These are phyloP conservation scores for Calonectria naviculata DNA, from an alignment of 2,329 filamentous ascomycete genomes.

Conservation along the genomic window DNA sequence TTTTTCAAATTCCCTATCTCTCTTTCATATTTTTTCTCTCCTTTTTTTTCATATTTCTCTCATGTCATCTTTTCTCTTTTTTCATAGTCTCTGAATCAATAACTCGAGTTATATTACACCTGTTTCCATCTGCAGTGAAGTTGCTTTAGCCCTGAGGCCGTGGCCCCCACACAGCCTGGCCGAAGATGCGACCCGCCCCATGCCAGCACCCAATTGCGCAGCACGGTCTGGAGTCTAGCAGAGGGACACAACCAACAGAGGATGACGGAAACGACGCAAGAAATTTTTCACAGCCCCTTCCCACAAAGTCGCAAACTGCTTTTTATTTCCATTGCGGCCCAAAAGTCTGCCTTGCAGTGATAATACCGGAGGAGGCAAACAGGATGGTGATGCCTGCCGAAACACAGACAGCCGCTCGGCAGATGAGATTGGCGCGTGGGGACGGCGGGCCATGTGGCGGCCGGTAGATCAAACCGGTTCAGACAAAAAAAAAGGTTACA, in stretches of 20 bases:
- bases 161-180: conserved; percentile 35
- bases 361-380: neutral
- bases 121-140: conserved; percentile 25
- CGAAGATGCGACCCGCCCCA: conserved; percentile 42
- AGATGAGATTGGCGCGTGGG: conserved; percentile 26
- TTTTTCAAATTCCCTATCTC: neutral
- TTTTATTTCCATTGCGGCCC: neutral
- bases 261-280: conserved; percentile 2
- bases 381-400: conserved; percentile 14
- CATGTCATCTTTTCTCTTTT: neutral
- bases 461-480: conserved; percentile 15
- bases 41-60: neutral
- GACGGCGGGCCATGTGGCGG: conserved; percentile 21
- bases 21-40: conserved; percentile 9
- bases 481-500: neutral
- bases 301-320: neutral
- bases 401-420: conserved; percentile 24
- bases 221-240: conserved; percentile 23
- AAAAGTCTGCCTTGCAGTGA: conserved; percentile 11
- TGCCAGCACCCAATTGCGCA: conserved; percentile 11
- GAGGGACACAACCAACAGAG: conserved; percentile 21
- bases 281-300: conserved; percentile 14
- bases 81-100: conserved; percentile 16
- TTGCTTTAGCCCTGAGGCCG: conserved; percentile 34
- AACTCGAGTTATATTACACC: conserved; percentile 9